phyloP scores from a whole-genome alignment of 1,284 basidiomycete genomes.

The Rhodotorula sp. region DNA sequence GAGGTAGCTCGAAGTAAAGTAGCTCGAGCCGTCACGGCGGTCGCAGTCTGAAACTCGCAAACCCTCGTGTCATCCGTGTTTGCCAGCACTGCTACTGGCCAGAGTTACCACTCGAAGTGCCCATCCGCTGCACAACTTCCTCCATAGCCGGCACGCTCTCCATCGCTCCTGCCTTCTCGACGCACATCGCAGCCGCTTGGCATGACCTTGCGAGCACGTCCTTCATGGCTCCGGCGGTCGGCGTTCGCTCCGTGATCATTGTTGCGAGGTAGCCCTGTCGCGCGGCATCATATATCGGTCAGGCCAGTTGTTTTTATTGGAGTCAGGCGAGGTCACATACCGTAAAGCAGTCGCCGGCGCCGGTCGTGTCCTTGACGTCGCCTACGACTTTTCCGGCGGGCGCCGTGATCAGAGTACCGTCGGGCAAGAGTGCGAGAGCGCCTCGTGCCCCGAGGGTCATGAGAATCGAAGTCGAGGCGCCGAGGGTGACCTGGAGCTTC shows the following conservation, averaged over 20 bases:
- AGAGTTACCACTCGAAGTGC: neutral
- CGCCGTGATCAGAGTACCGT: neutral
- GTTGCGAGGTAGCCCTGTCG: constrained; percentile 36
- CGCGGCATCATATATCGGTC: neutral
- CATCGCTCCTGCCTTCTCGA: constrained; percentile 43
- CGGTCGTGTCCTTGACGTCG: constrained; percentile 41
- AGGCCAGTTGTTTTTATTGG: no score
- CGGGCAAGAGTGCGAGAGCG: constrained; percentile 7
- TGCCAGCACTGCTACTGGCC: neutral
- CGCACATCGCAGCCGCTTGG: constrained; percentile 42
- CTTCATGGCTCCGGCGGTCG: constrained; percentile 1
- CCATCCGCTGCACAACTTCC: constrained; percentile 29
- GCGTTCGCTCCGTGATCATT: constrained; percentile 12
- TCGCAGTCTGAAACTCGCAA: neutral
- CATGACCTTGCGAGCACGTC: constrained; percentile 27
- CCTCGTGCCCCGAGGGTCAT: constrained; percentile 41
- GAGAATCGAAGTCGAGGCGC: constrained; percentile 20
- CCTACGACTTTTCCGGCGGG: constrained; percentile 30
- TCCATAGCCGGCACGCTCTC: constrained; percentile 39
- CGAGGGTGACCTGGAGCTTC: constrained; percentile 2
- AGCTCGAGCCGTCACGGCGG: neutral
- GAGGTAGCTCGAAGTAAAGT: neutral
- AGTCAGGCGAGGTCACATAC: constrained; percentile 10
- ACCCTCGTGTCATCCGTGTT: neutral
- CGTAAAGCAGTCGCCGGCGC: constrained; percentile 44